Evolutionary conservation across 108 stramenopile species (phyloP), one percentile per base, ranked within the genome.

Genomic region (Cafeteria roenbergensis): DNA sequence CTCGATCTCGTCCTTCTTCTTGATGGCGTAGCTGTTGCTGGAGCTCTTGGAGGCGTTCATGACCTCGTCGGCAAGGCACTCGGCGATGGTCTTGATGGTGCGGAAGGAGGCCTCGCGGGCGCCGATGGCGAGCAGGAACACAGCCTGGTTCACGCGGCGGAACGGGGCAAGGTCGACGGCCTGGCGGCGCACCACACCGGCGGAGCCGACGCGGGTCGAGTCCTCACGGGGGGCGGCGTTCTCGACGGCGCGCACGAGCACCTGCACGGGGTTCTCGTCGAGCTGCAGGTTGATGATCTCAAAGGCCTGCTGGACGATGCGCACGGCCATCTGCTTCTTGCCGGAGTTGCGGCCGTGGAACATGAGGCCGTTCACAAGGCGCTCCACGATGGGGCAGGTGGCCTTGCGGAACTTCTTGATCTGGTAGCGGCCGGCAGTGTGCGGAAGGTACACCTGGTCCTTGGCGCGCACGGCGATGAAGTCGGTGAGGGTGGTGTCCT

Each of bases 1-100:
- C 87, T 99, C 95, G 73, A 99, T 94, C 80, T 99, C 97, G 79
- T 99, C 97, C 92, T 99, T 97, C 86, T 99, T 99, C 94, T 99
- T 99, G 87, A 99, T 99, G 71, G 97, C 97, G 73, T 95, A 96
- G 35, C 86, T 88, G 94, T 99, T 99, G 75, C 91, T 92, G 57
- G 92, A 93, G 63, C 97, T 94, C 72, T 94, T 84, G 29, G 97
- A 94, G 37, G 95, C 95, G 76, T 99, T 99, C 85, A 99, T 94
- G 73, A 99, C 82, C 80, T 99, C 97, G 69, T 99, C 97, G 34
- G 95, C 97, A 72, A 99, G 80, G 75, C 95, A 97, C 86, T 97
- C 95, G 51, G 91, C 88, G 89, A 95, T 92, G 76, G 97, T 93
- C 90, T 99, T 97, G 71, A 99, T 82, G 90, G 96, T 99, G 69